These are phyloP conservation scores for Sanguinoderma infundibulare DNA, from an alignment of 1,284 basidiomycete genomes.

Conservation along the genomic window DNA sequence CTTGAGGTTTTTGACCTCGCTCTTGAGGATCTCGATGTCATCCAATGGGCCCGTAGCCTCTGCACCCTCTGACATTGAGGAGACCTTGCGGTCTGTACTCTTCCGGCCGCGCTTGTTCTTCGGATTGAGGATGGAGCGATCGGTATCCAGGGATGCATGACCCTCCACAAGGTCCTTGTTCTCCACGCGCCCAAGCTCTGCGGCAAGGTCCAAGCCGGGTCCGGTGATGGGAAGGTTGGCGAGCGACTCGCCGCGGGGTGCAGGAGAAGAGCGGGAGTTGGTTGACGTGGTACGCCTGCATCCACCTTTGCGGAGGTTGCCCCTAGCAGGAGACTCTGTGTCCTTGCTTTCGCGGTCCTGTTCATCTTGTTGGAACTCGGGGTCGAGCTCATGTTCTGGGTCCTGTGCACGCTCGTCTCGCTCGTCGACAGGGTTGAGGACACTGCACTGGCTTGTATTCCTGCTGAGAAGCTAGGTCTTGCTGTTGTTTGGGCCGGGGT, in stretches of 20 bases:
- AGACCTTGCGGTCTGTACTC: constrained; percentile 41
- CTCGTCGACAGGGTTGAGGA: constrained; percentile 43
- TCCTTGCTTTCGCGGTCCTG: constrained; percentile 30
- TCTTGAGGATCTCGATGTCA: constrained; percentile 72
- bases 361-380: constrained; percentile 37
- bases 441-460: constrained; percentile 49
- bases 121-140: constrained; percentile 47
- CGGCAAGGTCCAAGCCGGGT: constrained; percentile 87
- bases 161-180: constrained; percentile 75
- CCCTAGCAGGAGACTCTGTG: constrained; percentile 39
- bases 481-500: no score
- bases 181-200: constrained; percentile 88
- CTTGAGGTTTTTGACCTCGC: constrained; percentile 87
- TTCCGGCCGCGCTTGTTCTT: constrained; percentile 63
- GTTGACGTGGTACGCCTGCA: constrained; percentile 57
- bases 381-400: constrained; percentile 41
- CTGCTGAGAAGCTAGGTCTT: constrained; percentile 52
- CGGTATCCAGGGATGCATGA: constrained; percentile 53
- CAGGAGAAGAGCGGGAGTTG: constrained; percentile 47
- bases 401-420: constrained; percentile 47
- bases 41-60: constrained; percentile 47
- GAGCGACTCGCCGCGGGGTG: constrained; percentile 70
- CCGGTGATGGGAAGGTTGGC: constrained; percentile 83
- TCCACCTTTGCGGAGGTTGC: constrained; percentile 47
- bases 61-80: constrained; percentile 38